Conservation (phyloP, 225 moss, liverwort and hornwort genomes). For the Pleurozium schreberi region DNA sequence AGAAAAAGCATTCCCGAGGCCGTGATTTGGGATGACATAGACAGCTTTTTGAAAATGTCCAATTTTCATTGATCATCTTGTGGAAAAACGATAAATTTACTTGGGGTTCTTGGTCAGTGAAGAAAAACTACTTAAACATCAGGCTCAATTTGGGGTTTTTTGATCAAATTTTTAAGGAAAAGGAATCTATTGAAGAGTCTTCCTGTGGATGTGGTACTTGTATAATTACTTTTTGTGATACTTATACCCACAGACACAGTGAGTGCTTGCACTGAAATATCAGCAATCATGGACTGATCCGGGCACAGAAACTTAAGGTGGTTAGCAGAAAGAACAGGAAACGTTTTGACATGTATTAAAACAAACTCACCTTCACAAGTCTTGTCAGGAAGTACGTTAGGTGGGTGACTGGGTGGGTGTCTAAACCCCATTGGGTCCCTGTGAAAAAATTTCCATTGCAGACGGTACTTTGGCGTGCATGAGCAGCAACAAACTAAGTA, state of each 20-base stretch:
- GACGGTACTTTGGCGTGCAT: neutral
- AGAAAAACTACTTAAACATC: neutral
- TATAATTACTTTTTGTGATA: neutral
- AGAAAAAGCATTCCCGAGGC: neutral
- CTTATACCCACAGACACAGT: no score
- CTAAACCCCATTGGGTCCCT: neutral
- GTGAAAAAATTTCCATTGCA: neutral
- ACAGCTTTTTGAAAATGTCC: neutral
- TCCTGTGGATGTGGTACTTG: neutral
- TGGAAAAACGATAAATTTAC: no score
- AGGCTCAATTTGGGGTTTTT: neutral
- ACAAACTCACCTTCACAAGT: neutral
- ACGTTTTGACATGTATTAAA: neutral
- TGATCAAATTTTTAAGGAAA: neutral
- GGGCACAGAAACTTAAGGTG: neutral
- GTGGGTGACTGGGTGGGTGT: neutral
- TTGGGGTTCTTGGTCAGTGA: neutral
- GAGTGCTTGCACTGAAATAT: neutral
- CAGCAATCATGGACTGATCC: neutral
- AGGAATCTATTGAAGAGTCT: neutral
- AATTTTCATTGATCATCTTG: neutral
- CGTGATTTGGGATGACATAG: neutral
- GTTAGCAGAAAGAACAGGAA: neutral
- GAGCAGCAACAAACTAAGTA: neutral
- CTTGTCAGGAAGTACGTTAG: neutral